These are phyloP conservation scores for Periconia sp. DNA, from an alignment of 2,329 filamentous ascomycete genomes.

Conservation along the genomic window DNA sequence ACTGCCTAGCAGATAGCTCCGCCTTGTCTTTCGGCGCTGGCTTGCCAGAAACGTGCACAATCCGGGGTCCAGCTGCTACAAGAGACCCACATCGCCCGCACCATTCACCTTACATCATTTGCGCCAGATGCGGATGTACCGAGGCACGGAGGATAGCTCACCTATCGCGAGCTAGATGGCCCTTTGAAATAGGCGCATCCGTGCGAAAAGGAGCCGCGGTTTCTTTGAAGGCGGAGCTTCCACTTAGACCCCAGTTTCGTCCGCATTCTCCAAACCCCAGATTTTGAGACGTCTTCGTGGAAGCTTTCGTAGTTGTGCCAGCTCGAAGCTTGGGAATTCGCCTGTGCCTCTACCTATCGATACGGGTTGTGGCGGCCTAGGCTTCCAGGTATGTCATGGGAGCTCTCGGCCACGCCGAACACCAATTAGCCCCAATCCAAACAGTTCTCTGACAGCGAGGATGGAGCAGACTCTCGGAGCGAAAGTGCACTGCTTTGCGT, in stretches of 20 bases:
- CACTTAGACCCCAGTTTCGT: conserved; percentile 1
- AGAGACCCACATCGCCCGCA: no score
- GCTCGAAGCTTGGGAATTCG: not conserved
- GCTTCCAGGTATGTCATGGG: conserved; percentile 6
- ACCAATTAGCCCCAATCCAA: not conserved
- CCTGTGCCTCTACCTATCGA: not conserved
- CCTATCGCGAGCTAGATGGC: no score
- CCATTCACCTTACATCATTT: conserved; percentile 2
- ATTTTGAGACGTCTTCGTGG: not conserved
- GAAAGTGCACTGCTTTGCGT: not conserved
- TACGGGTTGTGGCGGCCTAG: no score
- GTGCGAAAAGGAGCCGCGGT: conserved; percentile 6
- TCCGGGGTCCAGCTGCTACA: no score
- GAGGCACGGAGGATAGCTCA: conserved; percentile 2
- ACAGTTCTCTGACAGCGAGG: not conserved
- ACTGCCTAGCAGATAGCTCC: no score
- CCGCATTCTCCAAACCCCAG: conserved; percentile 1
- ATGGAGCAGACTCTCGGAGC: conserved; percentile 1
- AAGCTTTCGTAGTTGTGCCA: no score
- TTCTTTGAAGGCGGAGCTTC: not conserved
- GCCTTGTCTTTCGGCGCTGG: no score
- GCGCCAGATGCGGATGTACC: conserved; percentile 2
- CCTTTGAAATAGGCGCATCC: conserved; percentile 1
- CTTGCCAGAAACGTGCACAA: no score
- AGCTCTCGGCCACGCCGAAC: conserved; percentile 7